phyloP scores from a whole-genome alignment of 805 yeast species.

The Isabelozyma gotoi region DNA sequence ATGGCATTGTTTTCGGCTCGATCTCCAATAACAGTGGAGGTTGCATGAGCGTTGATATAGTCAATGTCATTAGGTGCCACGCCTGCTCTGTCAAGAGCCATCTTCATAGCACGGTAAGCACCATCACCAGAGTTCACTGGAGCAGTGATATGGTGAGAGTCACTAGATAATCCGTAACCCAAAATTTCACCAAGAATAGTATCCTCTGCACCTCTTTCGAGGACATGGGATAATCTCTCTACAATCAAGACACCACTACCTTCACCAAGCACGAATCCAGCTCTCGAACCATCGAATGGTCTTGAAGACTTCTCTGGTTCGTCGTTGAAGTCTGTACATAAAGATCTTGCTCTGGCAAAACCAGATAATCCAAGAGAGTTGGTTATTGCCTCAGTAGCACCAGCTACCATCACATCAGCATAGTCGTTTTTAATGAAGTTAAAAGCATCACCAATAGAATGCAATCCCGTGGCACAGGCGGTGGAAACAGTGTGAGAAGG shows the following conservation, averaged over 20 bases:
- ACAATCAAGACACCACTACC: slow-evolving; percentile 83
- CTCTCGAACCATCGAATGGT: slow-evolving; percentile 79
- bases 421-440: slow-evolving; percentile 77
- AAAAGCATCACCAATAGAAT: slow-evolving; percentile 90
- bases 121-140: slow-evolving; percentile 84
- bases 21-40: slow-evolving; percentile 89
- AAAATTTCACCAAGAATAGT: slow-evolving; percentile 74
- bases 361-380: slow-evolving; percentile 90
- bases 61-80: slow-evolving; percentile 52
- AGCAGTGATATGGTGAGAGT: slow-evolving; percentile 90
- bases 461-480: slow-evolving; percentile 96
- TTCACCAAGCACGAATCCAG: slow-evolving; percentile 92
- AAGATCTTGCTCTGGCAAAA: slow-evolving; percentile 83
- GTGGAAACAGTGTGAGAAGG: slow-evolving; percentile 88
- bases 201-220: slow-evolving; percentile 50
- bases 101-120: slow-evolving; percentile 77
- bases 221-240: slow-evolving; percentile 78
- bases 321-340: slow-evolving; percentile 63
- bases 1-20: slow-evolving; percentile 83
- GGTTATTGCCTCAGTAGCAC: slow-evolving; percentile 87
- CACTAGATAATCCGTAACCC: slow-evolving; percentile 92
- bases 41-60: slow-evolving; percentile 95
- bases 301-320: slow-evolving; percentile 68
- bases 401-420: slow-evolving; percentile 86
- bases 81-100: slow-evolving; percentile 61